Evolutionary conservation across 805 yeast genomes (phyloP).

Genomic region (Candida wancherniae): DNA sequence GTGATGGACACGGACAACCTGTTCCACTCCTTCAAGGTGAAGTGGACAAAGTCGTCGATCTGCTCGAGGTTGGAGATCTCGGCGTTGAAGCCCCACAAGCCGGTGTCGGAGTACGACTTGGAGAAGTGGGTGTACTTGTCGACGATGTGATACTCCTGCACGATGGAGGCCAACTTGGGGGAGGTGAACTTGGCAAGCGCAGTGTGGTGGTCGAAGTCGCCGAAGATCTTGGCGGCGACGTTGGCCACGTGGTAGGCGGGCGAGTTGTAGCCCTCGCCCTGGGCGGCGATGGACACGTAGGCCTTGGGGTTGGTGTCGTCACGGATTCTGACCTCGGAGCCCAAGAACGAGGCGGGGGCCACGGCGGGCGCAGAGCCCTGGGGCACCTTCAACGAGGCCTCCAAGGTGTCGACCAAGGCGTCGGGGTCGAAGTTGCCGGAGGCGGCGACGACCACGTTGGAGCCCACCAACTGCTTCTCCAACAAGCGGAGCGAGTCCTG

Average conservation of each 20-base stretch:
- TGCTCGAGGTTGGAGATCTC: constrained; percentile 53
- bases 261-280: constrained; percentile 62
- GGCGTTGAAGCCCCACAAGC: constrained; percentile 79
- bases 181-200: constrained; percentile 49
- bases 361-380: constrained; percentile 46
- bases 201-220: constrained; percentile 51
- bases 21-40: constrained; percentile 83
- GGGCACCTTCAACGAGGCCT: constrained; percentile 44
- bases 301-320: constrained; percentile 83
- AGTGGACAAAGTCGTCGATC: constrained; percentile 76
- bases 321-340: constrained; percentile 84
- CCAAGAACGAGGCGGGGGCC: constrained; percentile 64
- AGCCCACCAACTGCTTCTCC: constrained; percentile 51
- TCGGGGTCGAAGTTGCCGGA: constrained; percentile 71
- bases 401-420: constrained; percentile 61
- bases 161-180: constrained; percentile 64
- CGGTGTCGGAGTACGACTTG: constrained; percentile 66
- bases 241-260: constrained; percentile 65
- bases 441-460: constrained; percentile 65
- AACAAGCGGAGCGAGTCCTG: constrained; percentile 56
- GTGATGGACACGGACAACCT: constrained; percentile 71
- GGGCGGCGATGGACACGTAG: constrained; percentile 69
- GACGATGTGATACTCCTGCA: constrained; percentile 67
- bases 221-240: constrained; percentile 63
- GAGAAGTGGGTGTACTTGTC: constrained; percentile 72